Evolutionary conservation across 2,329 filamentous ascomycete genomes (phyloP), one percentile per base, ranked within the genome.

Genomic region (Penicillium sp.): DNA sequence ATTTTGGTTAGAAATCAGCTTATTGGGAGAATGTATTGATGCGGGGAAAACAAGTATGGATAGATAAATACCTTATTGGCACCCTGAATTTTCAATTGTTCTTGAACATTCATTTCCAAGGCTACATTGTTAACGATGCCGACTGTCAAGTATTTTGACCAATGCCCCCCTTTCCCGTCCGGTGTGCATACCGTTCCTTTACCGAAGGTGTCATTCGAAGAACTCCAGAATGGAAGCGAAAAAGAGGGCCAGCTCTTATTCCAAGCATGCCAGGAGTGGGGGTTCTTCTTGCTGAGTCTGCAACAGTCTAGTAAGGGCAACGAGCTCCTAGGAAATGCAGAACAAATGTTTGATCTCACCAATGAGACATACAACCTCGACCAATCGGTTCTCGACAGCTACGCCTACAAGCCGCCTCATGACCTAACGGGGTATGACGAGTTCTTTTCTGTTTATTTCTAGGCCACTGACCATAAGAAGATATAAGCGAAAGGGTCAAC

Each of bases 251-350:
- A 54, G 23, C 31, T 23, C 16, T 9, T 64, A 9, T 72, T 68
- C 25, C 45, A 62, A 6, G 71, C 71, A n/a, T 71, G 69, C 47
- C 66, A 65, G 46, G 74, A 80, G 11, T 67, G 81, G 1, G 80
- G 81, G 9, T 83, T 83, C 70, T 83, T 83, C 72, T 81, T 83
- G 57, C 72, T 83, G 5, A 78, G 83, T 60, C 63, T 83, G 3
- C 25, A 42, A 19, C 52, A 53, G 21, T 51, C 57, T 1, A 37
- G 49, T 3, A 35, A 52, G 4, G 79, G 78, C 8, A 66, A 73
- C 16, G 62, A 64, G 2, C 57, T 83, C 5, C 66, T 81, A 1
- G 47, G 64, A 4, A 69, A 77, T 58, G 76, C 77, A 1, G 72
- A 79, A 29, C 54, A 62, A 0, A 67, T 83, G 21, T 81, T 81